Base-by-base conservation (phyloP, 305 asterid species). In the Solanum hybrid region DNA sequence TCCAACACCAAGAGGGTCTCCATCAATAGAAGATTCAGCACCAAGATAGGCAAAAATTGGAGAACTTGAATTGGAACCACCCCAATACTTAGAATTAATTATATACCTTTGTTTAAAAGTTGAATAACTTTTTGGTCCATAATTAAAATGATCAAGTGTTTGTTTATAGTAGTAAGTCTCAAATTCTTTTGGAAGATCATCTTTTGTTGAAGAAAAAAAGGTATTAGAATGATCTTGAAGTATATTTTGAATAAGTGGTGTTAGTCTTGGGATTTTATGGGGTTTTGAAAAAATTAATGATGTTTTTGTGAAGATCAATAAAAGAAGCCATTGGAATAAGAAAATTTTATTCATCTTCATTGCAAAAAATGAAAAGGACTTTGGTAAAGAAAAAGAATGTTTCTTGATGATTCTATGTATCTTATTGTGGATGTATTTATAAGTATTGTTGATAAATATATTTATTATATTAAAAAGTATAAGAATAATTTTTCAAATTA, bases 101-200 rank as follows among this genome's bases (percentile, higher is more conserved):
- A 93, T 93, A 8, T 94, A 95, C 87, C 90, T 92, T 81, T 96
- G 98, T 10, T 90, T 82, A 91, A 96, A 96, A 35, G 93, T 93
- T 72, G 91, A 90, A 88, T 93, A 96, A 78, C 98, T 94, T 6
- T 90, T 72, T 1, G 97, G 94, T 66, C 94, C 92, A 8, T 92
- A 95, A 90, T 94, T 94, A 89, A 96, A 96, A 86, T 96, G 99
- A 87, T 96, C 99, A 17, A 96, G 92, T 5, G 96, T 94, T 90
- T 96, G 99, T 5, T 66, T 88, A 85, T 95, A 96, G 34, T 36
- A 93, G 75, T 92, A 90, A 69, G 92, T 90, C 69, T 89, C 38
- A 27, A 85, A 91, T 13, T 91, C 93, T n/a, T 87, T 29, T 15
- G 89, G 35, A 34, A 56, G 15, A 84, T 84, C 13, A 84, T 82